Conservation (phyloP, 2,329 filamentous ascomycete genomes). For the Beauveria rudraprayagi region DNA sequence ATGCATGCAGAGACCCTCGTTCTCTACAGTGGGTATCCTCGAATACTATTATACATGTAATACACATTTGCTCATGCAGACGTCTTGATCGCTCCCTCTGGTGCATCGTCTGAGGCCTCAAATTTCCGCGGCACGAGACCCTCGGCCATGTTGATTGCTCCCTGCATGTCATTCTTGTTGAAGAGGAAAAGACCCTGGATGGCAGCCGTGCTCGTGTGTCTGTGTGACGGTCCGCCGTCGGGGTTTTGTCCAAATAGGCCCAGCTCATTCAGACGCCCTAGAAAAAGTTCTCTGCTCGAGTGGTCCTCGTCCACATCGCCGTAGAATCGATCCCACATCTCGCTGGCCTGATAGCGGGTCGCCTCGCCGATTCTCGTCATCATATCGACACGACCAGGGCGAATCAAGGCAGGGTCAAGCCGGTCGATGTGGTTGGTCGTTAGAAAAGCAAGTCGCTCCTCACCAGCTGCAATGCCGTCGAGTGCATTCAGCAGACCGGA, state of each 20-base stretch:
- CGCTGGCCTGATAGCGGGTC: constrained; percentile 70
- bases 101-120: constrained; percentile 35
- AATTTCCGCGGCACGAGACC: constrained; percentile 52
- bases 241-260: constrained; percentile 57
- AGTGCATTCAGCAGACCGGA: constrained; percentile 80
- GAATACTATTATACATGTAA: too few relatives aligned
- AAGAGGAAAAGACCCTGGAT: constrained; percentile 92
- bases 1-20: background rate
- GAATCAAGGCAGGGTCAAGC: constrained; percentile 79
- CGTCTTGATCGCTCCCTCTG: constrained; percentile 32
- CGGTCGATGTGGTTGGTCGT: constrained; percentile 93
- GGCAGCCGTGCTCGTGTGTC: constrained; percentile 74
- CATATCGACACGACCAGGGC: constrained; percentile 90
- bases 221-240: constrained; percentile 37
- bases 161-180: constrained; percentile 84
- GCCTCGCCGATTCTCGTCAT: constrained; percentile 84
- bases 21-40: background rate
- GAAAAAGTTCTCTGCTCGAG: constrained; percentile 57
- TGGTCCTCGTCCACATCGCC: constrained; percentile 65
- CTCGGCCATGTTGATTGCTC: constrained; percentile 74
- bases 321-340: constrained; percentile 95
- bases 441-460: constrained; percentile 87
- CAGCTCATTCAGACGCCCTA: constrained; percentile 59
- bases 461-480: constrained; percentile 88
- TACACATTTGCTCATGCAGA: background rate